Base-by-base conservation (phyloP, 805 yeast genomes). In the Monosporozyma siamensis region DNA sequence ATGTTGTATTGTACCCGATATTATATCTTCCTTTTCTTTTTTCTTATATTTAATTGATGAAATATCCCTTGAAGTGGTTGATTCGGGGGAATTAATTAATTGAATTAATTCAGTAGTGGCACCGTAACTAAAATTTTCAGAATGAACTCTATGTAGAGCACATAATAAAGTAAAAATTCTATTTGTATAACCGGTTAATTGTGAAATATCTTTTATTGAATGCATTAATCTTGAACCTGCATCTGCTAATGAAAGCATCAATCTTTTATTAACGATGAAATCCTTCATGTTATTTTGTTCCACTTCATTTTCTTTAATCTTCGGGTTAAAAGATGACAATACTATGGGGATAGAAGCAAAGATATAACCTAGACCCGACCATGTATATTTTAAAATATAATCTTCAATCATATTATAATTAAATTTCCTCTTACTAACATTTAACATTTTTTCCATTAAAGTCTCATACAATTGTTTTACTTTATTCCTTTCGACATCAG, bases 171-270 rank as follows among this genome's bases (percentile, higher is more conserved):
- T 74, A 65, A 85, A 89, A 4, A 89, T 82, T 49, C 96, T 68
- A 53, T 86, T 90, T 0, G 96, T 86, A 58, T 84, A 82, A 10
- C 97, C 96, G 1, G 95, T 84, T 42, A 89, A 71, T 59, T 81
- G 89, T n/a, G 92, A 82, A 18, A 89, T 74, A 62, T 88, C 96
- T 60, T 89, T 89, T 51, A 88, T 83, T 2, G 97, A 87, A 62
- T 86, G 87, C 95, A 89, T 88, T 65, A 89, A 72, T 51, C 96
- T 72, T 11, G 94, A 82, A 4, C 97, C 97, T 0, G 97, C 95
- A 65, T 89, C 97, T 4, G 96, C 95, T 58, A 89, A 71, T 3
- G 92, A 82, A 50, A 89, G 72, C 84, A 89, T 81, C 49, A 89
- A 71, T 55, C 97, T 74, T 66, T 89, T 89, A 68, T 89, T 89